phyloP scores from a whole-genome alignment of 345 rosid genomes.

The Arabis hirsuta region DNA sequence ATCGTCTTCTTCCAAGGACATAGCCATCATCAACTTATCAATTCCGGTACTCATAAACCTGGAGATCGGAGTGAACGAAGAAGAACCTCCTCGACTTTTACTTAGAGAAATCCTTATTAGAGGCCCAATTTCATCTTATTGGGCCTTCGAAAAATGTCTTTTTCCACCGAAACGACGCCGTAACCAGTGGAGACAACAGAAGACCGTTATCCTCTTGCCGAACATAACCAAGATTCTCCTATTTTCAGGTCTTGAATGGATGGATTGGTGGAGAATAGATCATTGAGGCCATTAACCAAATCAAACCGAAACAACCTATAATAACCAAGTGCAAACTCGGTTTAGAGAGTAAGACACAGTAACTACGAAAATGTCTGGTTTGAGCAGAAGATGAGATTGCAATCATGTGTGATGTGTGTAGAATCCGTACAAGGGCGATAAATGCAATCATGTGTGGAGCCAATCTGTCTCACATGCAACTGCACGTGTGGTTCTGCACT shows the following conservation, averaged over 20 bases:
- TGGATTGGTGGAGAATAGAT: no score
- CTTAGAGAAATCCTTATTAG: no score
- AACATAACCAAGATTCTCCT: no score
- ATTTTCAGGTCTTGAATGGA: no score
- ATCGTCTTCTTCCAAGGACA: background rate
- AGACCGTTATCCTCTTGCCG: no score
- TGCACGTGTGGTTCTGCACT: constrained; percentile 43
- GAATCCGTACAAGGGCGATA: constrained; percentile 37
- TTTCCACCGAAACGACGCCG: no score
- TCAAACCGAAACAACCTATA: constrained; percentile 16
- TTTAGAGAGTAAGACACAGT: constrained; percentile 14
- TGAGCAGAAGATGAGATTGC: background rate
- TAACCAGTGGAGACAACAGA: no score
- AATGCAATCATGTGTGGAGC: constrained; percentile 48
- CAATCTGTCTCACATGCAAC: constrained; percentile 46
- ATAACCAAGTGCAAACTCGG: constrained; percentile 25
- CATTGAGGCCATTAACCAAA: constrained; percentile 22
- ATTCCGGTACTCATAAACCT: background rate
- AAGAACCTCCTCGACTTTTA: no score
- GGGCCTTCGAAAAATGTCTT: no score
- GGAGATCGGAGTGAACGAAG: no score
- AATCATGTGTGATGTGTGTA: background rate
- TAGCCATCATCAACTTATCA: background rate
- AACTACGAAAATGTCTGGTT: constrained; percentile 6
- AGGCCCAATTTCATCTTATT: no score